A percentile compares a stretch with the other conserved stretches of the same genome.
phyloP scores from a whole-genome alignment of 2,329 filamentous ascomycete genomes.

The Colletotrichum sp. region DNA sequence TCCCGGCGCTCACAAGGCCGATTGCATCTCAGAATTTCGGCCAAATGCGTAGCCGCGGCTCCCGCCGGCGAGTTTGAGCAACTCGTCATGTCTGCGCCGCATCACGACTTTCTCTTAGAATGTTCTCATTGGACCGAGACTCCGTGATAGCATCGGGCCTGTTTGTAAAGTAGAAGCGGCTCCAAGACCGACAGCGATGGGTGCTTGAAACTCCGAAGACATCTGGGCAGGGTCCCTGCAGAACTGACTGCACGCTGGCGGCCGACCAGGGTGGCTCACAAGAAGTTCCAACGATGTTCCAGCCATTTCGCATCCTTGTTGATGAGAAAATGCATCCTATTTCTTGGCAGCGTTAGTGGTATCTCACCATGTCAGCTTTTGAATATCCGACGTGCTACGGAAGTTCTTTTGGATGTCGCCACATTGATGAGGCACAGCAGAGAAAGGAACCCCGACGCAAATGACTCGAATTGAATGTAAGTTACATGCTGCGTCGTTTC shows the following conservation, averaged over 20 bases:
- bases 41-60: not conserved
- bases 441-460: not conserved
- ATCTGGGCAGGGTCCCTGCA: not conserved
- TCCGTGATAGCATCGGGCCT: not conserved
- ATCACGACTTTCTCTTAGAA: not conserved
- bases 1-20: not conserved
- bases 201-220: not conserved
- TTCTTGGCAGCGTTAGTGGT: not conserved
- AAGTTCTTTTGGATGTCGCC: not conserved
- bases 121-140: not conserved
- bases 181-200: not conserved
- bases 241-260: not conserved
- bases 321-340: not conserved
- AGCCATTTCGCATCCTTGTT: not conserved
- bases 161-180: not conserved
- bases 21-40: not conserved
- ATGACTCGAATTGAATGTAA: not conserved
- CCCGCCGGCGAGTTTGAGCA: not conserved
- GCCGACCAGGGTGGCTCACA: not conserved
- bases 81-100: not conserved
- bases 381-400: not conserved
- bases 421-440: not conserved
- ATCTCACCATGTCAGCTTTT: not conserved
- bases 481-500: not conserved
- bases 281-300: not conserved